phyloP scores from a whole-genome alignment of 192 early-diverging fungal species.

The Coemansia sp. region DNA sequence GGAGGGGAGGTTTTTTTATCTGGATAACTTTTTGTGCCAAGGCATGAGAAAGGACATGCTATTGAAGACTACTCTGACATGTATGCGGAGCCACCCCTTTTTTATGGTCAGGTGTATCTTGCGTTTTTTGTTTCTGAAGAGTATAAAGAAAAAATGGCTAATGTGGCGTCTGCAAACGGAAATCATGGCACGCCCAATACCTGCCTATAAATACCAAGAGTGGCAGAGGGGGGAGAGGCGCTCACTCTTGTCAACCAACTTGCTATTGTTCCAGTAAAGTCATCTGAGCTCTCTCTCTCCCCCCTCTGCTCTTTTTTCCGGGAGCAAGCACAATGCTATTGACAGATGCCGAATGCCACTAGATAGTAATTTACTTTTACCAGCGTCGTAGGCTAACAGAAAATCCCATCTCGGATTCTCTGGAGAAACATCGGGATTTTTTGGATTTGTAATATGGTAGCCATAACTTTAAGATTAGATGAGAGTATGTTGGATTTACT shows the following conservation, averaged over 20 bases:
- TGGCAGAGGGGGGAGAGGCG: neutral
- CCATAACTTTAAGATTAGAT: neutral
- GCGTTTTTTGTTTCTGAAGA: neutral
- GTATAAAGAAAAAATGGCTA: neutral
- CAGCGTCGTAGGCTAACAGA: too few species aligned
- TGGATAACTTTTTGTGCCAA: slow-evolving; percentile 5
- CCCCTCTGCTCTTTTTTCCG: neutral
- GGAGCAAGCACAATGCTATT: neutral
- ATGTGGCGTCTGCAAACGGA: neutral
- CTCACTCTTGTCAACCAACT: neutral
- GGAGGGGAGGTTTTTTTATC: neutral
- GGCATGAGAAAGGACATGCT: neutral
- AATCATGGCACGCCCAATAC: neutral
- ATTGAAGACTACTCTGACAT: slow-evolving; percentile 4
- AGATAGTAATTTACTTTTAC: neutral
- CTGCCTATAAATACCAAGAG: neutral
- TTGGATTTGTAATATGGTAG: too few species aligned
- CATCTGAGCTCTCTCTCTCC: neutral
- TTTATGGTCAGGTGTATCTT: neutral
- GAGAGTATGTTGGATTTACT: neutral
- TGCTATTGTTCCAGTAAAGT: neutral
- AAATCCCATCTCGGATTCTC: too few species aligned
- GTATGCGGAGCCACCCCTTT: neutral
- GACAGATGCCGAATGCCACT: slow-evolving; percentile 8
- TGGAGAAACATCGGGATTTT: too few species aligned